phyloP scores from a whole-genome alignment of 169 alveolate genomes.

The Theileria annulata region DNA sequence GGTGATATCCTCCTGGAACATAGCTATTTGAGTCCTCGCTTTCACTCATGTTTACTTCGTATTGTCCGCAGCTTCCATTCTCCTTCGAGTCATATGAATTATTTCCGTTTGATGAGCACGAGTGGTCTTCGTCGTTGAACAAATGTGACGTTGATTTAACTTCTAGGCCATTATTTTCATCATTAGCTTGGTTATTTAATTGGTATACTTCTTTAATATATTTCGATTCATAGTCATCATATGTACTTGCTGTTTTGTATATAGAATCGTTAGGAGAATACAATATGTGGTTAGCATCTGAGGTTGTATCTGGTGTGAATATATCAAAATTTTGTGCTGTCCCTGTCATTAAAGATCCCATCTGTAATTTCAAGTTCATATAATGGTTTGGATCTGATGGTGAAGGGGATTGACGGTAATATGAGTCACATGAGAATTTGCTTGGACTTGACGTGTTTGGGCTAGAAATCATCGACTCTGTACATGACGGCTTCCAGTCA shows the following conservation, averaged over 20 bases:
- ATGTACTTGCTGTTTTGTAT: not conserved
- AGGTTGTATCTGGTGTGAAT: not conserved
- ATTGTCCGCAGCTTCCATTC: slow-evolving; percentile 16
- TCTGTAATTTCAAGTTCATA: not conserved
- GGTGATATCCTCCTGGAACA: slow-evolving; percentile 91
- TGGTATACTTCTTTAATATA: not conserved
- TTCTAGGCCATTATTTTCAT: not conserved
- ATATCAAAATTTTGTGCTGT: not conserved
- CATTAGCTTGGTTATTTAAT: not conserved
- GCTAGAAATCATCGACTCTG: slow-evolving; percentile 1
- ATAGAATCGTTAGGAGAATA: not conserved
- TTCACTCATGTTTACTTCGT: slow-evolving; percentile 46
- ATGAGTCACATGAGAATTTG: not conserved
- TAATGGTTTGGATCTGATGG: not conserved
- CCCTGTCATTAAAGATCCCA: not conserved
- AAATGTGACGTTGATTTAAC: not conserved
- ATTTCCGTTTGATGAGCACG: not conserved
- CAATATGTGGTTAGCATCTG: not conserved
- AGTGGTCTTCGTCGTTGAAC: not conserved
- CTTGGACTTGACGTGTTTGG: not conserved
- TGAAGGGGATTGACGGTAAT: not conserved
- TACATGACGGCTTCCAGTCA: not conserved
- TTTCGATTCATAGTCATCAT: not conserved
- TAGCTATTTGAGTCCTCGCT: slow-evolving; percentile 53
- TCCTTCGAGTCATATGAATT: slow-evolving; percentile 1